These are phyloP conservation scores for Akebia trifoliata DNA, from an alignment of 164 flowering plant species.

Conservation along the genomic window DNA sequence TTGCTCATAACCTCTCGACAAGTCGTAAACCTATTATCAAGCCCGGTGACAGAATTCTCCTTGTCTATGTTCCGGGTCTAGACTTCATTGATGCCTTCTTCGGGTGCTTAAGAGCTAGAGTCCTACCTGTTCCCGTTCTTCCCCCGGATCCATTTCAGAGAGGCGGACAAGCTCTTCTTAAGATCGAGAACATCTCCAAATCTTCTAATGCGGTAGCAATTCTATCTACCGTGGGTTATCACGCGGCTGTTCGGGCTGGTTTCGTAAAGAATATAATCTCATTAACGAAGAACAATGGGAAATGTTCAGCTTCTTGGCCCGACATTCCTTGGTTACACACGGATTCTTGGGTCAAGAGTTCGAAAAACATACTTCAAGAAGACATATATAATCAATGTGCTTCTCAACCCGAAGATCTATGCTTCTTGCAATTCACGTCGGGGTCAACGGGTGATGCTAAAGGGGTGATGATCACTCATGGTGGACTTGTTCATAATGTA, in stretches of 20 bases:
- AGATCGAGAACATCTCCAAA: conserved; percentile 66
- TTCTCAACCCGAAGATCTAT: conserved; percentile 45
- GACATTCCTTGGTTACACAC: conserved; percentile 79
- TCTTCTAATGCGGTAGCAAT: conserved; percentile 69
- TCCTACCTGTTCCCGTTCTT: conserved; percentile 71
- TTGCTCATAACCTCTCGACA: conserved; percentile 53
- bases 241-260: conserved; percentile 61
- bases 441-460: conserved; percentile 88
- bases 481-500: conserved; percentile 77
- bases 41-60: conserved; percentile 69
- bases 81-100: conserved; percentile 81
- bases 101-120: conserved; percentile 67
- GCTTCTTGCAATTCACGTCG: conserved; percentile 79
- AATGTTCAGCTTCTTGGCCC: conserved; percentile 53
- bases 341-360: conserved; percentile 57
- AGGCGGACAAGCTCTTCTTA: conserved; percentile 73
- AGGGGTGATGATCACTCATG: conserved; percentile 85
- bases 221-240: conserved; percentile 54
- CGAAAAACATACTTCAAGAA: conserved; percentile 19
- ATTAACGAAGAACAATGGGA: conserved; percentile 32
- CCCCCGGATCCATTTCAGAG: conserved; percentile 82
- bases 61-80: conserved; percentile 66
- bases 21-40: conserved; percentile 55
- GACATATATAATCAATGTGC: conserved; percentile 22
- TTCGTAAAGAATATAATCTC: conserved; percentile 41